Evolutionary conservation across 2,329 filamentous ascomycete species (phyloP), one percentile per base, ranked within the genome.

Genomic region (Raffaelea albimanens): DNA sequence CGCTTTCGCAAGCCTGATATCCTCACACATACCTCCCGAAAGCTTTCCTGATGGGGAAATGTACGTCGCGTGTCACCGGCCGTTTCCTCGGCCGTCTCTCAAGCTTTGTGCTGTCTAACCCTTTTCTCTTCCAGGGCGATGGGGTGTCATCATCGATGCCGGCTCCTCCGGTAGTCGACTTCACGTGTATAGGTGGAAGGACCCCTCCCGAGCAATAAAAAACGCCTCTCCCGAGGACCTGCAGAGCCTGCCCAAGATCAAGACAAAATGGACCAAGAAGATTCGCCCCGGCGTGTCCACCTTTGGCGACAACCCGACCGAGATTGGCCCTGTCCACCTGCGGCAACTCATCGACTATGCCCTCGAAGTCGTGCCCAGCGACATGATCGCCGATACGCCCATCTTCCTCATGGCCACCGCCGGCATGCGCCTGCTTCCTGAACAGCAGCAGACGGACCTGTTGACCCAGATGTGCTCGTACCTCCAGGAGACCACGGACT

Each of bases 341-440:
- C 75, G 88, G 57, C 68, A 78, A 41, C 78, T 98, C 21, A 72
- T 97, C 55, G 76, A 88, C 41, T 88, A 95, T 66, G 93, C 91
- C 14, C 76, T 87, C 54, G 73, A 82, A 29, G 72, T 88, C 50
- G 82, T 98, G 20, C 91, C 91, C 7, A 65, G 74, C 34, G 75
- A 87, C 48, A 85, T 87, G 56, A 78, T 93, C 43, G 70, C 82
- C 52, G 82, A 93, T 49, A 98, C 94, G 0, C 93, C 93, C 0
- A 80, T 98, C 47, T 98, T 95, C 63, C 72, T 98, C 44, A 88
- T 98, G 66, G 93, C 93, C 23, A 98, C 93, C 0, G 93, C 93
- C 10, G 93, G 93, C 40, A 93, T 98, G 80, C 85, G 93, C 49
- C 72, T 98, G 16, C 74, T 98, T 2, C 83, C 85, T 7, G 73